A percentile compares a stretch with the other conserved stretches of the same genome.
These are phyloP conservation scores for Angomonas deanei DNA, from an alignment of 208 protist species.

Conservation along the genomic window DNA sequence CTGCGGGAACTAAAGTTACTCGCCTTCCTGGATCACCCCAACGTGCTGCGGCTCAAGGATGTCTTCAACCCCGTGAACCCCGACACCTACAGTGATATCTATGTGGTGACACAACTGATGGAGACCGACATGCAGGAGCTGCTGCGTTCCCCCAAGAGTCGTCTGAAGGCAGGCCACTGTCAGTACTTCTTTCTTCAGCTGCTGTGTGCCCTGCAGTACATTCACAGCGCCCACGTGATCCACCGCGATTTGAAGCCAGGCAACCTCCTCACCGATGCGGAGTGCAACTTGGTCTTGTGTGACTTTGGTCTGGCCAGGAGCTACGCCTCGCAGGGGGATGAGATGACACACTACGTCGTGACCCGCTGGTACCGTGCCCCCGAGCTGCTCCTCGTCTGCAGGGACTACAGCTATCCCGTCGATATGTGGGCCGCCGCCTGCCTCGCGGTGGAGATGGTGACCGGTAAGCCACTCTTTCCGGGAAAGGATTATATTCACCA, in stretches of 20 bases:
- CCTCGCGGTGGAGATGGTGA: constrained; percentile 94
- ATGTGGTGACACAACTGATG: constrained; percentile 91
- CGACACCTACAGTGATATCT: constrained; percentile 60
- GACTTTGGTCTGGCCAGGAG: constrained; percentile 90
- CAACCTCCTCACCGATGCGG: constrained; percentile 91
- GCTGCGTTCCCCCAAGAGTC: constrained; percentile 38
- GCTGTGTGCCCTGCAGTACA: constrained; percentile 91
- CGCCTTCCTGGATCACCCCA: constrained; percentile 60
- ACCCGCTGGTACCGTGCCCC: constrained; percentile 98
- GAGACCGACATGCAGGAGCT: constrained; percentile 88
- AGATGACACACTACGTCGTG: constrained; percentile 95
- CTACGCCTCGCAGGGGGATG: constrained; percentile 36
- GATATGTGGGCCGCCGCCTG: constrained; percentile 97
- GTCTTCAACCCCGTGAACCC: constrained; percentile 40
- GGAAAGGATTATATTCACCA: constrained; percentile 88
- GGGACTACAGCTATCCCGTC: constrained; percentile 82
- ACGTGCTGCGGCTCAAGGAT: constrained; percentile 80
- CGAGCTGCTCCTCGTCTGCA: constrained; percentile 95
- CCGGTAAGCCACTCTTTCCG: constrained; percentile 69
- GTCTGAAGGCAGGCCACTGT: constrained; percentile 66
- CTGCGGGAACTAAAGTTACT: constrained; percentile 81
- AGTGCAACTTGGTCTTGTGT: constrained; percentile 91
- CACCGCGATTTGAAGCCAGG: constrained; percentile 95
- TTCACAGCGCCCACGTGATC: constrained; percentile 94
- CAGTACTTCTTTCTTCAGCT: constrained; percentile 97